These are phyloP conservation scores for Colletotrichum incanum DNA, from an alignment of 2,329 filamentous ascomycete genomes.

Conservation along the genomic window DNA sequence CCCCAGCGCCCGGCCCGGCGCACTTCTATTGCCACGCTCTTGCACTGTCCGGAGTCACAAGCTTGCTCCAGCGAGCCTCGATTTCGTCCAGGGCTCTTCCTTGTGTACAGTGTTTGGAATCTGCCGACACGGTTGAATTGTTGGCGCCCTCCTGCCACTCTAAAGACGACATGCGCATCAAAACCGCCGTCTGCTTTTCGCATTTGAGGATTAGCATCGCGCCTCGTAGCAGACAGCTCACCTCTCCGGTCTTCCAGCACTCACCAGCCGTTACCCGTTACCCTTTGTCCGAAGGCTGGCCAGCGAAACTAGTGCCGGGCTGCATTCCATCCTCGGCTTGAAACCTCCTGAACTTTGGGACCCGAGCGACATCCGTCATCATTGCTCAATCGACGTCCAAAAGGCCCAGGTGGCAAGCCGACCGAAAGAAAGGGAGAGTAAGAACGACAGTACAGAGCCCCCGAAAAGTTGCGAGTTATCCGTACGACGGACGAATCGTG, in stretches of 20 bases:
- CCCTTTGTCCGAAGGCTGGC: not conserved
- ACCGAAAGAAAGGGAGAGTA: not conserved
- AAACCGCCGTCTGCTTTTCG: constrained; percentile 16
- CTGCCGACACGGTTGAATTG: constrained; percentile 9
- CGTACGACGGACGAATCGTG: constrained; percentile 1
- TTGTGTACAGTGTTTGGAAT: constrained; percentile 8
- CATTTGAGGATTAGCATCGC: not conserved
- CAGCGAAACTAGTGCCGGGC: constrained; percentile 9
- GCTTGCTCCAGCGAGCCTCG: constrained; percentile 3
- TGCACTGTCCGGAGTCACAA: constrained; percentile 26
- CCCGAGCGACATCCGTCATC: constrained; percentile 13
- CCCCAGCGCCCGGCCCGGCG: constrained; percentile 20
- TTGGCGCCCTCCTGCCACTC: constrained; percentile 14
- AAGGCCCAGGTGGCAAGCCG: constrained; percentile 3
- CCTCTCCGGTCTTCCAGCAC: not conserved
- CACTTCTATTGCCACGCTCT: not conserved
- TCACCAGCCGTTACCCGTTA: not conserved
- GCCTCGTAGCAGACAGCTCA: constrained; percentile 4
- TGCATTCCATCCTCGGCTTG: not conserved
- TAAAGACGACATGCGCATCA: constrained; percentile 9
- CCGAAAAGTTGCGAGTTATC: constrained; percentile 15
- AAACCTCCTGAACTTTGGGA: constrained; percentile 6
- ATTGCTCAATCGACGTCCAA: not conserved
- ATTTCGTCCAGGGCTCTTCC: not conserved
- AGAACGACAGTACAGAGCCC: not conserved